These are phyloP conservation scores for Lentinula edodes DNA, from an alignment of 768 basidiomycete species.

Conservation along the genomic window DNA sequence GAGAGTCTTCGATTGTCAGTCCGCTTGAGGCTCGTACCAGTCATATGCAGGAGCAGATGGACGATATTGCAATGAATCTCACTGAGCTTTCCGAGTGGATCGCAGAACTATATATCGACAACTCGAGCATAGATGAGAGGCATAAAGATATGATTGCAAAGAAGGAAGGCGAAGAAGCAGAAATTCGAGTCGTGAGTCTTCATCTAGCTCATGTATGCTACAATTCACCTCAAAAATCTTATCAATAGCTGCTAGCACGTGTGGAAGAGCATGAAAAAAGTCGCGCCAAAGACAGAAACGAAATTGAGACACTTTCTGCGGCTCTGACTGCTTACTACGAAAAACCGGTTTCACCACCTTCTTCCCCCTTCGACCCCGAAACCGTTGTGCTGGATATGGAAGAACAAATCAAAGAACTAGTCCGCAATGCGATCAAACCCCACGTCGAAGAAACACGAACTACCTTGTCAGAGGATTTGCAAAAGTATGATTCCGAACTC, in stretches of 20 bases:
- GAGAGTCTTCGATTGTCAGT: not conserved
- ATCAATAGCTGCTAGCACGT: not conserved
- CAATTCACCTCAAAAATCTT: not conserved
- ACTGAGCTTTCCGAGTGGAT: not conserved
- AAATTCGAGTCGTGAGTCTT: not conserved
- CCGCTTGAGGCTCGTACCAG: not conserved
- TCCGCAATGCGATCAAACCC: not conserved
- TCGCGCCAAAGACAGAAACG: not conserved
- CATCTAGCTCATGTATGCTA: not conserved
- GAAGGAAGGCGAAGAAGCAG: not conserved
- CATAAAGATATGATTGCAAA: not conserved
- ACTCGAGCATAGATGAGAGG: not conserved
- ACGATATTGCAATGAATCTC: not conserved
- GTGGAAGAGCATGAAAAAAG: not conserved
- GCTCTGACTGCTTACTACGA: not conserved
- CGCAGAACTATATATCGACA: not conserved
- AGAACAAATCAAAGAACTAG: not conserved
- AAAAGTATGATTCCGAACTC: not conserved
- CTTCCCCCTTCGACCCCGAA: constrained; percentile 3
- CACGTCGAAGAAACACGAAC: not conserved
- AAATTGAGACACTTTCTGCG: constrained; percentile 1
- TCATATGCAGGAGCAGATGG: not conserved
- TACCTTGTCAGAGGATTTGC: not conserved
- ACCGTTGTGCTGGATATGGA: not conserved
- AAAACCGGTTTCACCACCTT: not conserved